Base-by-base conservation (phyloP, 345 rosid genomes). In the Nasturtium officinale region DNA sequence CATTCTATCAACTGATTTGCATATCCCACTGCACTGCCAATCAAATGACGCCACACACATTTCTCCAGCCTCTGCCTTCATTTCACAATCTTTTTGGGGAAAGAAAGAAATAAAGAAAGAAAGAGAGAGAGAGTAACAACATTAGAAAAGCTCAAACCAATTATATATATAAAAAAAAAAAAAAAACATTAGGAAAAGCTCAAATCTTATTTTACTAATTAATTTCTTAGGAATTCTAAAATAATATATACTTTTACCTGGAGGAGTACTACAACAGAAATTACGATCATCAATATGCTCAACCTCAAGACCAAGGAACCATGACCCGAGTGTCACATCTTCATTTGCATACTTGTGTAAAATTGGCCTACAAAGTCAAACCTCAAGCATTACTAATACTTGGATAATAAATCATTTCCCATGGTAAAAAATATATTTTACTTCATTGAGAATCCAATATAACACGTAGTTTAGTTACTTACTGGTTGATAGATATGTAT, bases 251-350 rank as follows among this genome's bases (percentile, higher is more conserved):
- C 11, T 15, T 43, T 26, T 87, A 95, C 97, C 97, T 84, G 96
- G 93, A 75, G 93, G 96, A 63, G 98, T 95, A 7, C 91, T 83
- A 58, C 98, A 95, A 78, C 98, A 90, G 90, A 90, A 86, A 60
- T 65, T 90, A 43, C 81, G 86, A 78, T 91, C 97, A 73, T 95
- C 86, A 17, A 90, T 80, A 76, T 91, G 97, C 82, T 91, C 94
- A 67, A 91, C 92, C 75, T 95, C 99, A 51, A 91, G 97, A 61
- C 99, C 99, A 0, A 91, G 86, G 61, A 95, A 87, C 99, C 99
- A 91, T n/a, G 99, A 64, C 42, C 99, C 99, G 11, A 95, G 94
- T 3, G 98, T 82, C 76, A 90, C 98, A 58, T 95, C 98, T 84
- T 91, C 99, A 78, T 95, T 95, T 52, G 99, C 99, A 83, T 67